Percentiles rank a stretch among this genome's conserved stretches.
Evolutionary conservation across 352 stramenopile genomes (phyloP).

Genomic region (Chrysophaeum taylorii): DNA sequence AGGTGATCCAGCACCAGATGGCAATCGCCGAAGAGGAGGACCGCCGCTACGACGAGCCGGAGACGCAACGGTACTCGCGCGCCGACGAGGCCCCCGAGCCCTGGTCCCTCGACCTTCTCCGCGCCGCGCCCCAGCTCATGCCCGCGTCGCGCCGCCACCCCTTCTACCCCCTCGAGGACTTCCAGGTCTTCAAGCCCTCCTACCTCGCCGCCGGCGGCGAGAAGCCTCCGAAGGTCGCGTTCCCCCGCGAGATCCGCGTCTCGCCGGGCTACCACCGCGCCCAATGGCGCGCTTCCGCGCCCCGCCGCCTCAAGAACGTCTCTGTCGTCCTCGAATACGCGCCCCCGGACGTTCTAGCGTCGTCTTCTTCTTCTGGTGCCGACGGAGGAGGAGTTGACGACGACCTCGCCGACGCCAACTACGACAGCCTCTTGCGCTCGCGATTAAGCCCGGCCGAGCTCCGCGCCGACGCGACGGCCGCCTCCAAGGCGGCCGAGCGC

Average conservation of each 20-base stretch:
- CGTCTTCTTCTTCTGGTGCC: slow-evolving; percentile 45
- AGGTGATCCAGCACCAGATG: slow-evolving; percentile 48
- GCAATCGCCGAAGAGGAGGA: slow-evolving; percentile 57
- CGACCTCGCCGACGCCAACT: slow-evolving; percentile 56
- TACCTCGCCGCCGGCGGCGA: slow-evolving; percentile 27
- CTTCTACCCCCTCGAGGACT: slow-evolving; percentile 27
- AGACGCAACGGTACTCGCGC: slow-evolving; percentile 69
- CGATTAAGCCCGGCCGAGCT: too few relatives aligned
- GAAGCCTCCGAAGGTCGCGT: slow-evolving; percentile 44
- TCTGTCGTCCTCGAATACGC: slow-evolving; percentile 76
- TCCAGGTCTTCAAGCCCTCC: slow-evolving; percentile 30
- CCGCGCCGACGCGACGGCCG: too few relatives aligned
- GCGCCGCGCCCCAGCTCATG: slow-evolving; percentile 31
- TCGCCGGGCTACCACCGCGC: slow-evolving; percentile 68
- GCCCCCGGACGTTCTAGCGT: slow-evolving; percentile 54
- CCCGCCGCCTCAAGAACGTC: slow-evolving; percentile 79
- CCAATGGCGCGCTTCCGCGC: slow-evolving; percentile 64
- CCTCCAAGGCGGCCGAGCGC: too few relatives aligned
- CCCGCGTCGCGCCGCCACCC: slow-evolving; percentile 21
- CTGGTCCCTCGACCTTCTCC: slow-evolving; percentile 56
- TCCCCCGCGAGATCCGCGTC: slow-evolving; percentile 20
- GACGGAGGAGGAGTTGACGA: slow-evolving; percentile 51
- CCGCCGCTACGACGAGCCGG: slow-evolving; percentile 65
- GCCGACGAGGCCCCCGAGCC: slow-evolving; percentile 70
- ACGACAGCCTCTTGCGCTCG: slow-evolving; percentile 55